A percentile compares a stretch with the other conserved stretches of the same genome.
Evolutionary conservation across 345 rosid species (phyloP).

Genomic region (thale cress (Arabidopsis thaliana)): DNA sequence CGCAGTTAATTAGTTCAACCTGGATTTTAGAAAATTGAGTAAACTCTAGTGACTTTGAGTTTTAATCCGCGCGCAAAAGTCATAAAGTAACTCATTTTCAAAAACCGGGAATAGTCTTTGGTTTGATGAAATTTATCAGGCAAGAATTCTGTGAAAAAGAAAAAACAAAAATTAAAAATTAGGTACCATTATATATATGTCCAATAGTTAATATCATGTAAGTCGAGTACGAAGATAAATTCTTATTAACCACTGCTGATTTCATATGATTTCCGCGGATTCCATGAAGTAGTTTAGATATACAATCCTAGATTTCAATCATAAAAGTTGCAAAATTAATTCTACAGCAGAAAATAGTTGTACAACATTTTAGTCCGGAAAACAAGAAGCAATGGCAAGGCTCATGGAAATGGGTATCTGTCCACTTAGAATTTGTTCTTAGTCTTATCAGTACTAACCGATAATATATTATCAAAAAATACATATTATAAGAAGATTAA

Average conservation of each 20-base stretch:
- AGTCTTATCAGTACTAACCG: neutral
- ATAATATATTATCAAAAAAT: neutral
- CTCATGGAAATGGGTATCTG: slow-evolving; percentile 25
- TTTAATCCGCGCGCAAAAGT: neutral
- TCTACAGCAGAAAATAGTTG: neutral
- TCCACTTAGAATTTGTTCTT: slow-evolving; percentile 30
- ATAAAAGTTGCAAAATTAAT: neutral
- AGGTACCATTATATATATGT: neutral
- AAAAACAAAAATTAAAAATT: too few relatives aligned
- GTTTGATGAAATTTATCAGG: neutral
- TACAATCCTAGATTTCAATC: neutral
- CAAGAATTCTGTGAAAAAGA: neutral
- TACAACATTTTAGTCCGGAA: neutral
- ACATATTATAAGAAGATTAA: neutral
- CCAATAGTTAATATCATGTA: slow-evolving; percentile 7
- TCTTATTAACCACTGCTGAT: neutral
- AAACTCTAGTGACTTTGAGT: neutral
- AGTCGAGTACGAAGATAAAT: neutral
- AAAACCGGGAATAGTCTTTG: neutral
- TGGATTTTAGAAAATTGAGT: neutral
- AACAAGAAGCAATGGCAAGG: slow-evolving; percentile 1
- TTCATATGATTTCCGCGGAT: neutral
- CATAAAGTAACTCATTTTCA: neutral
- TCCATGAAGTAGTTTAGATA: neutral
- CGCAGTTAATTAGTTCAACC: slow-evolving; percentile 5